Evolutionary conservation across 2,329 filamentous ascomycete species (phyloP), one percentile per base, ranked within the genome.

Genomic region (Fusarium keratoplasticum): DNA sequence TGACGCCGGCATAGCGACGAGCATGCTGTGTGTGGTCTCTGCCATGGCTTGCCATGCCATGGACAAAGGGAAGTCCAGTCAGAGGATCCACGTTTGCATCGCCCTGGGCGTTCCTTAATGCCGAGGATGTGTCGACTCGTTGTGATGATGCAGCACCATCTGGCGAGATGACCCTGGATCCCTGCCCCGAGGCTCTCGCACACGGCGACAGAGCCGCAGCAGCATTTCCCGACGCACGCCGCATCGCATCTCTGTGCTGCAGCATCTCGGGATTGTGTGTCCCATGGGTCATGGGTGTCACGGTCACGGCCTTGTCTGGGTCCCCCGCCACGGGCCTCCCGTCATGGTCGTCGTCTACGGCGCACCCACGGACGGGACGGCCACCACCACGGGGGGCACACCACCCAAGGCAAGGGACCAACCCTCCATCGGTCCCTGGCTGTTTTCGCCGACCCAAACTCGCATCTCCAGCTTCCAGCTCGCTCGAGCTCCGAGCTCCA

Each of bases 21-120:
- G 64, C 66, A 70, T 55, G 44, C 65, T 63, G 47, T 76, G 65
- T 61, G 47, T 70, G 67, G 68, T 67, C 73, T 76, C 68, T 52
- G 47, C 47, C 47, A 73, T 76, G 73, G 73, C 65, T 73, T 68
- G 68, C 67, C 70, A 72, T 75, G 63, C 64, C 70, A 79, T 79
- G 77, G 77, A 72, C 77, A 78, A 79, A 79, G 66, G 77, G 77
- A 79, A 79, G 77, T 64, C 67, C 71, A 76, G 72, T 71, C 67
- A 71, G 50, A 71, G 77, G 76, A 72, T 79, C 77, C 77, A 78
- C 77, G 76, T 77, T 78, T 70, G 61, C 74, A 61, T 71, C 72
- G 62, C 60, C 66, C 69, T 76, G 64, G 70, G 64, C 63, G 63
- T 76, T 77, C 73, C 73, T 67, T 68, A 76, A 77, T 76, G 77